Evolutionary conservation across 176 grass and related monocot species (phyloP), one percentile per base, ranked within the genome.

Genomic region (Ensete ventricosum): DNA sequence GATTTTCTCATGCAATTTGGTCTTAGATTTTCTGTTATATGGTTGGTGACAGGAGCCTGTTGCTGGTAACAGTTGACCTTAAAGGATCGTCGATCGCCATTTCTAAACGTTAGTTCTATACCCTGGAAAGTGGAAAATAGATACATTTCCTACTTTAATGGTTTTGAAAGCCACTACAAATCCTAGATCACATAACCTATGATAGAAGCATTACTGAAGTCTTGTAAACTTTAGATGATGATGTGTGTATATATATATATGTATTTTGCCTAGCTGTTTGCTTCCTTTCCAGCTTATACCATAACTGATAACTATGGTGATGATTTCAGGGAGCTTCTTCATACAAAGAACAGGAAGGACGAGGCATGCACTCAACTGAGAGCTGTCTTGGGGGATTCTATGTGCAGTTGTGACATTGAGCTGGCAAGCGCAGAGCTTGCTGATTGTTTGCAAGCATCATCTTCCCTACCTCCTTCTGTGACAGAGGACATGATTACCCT

Each of bases 321-420:
- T 53, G 59, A n/a, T 77, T 66, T 50, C 75, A 77, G 75, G 21
- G 59, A 77, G 53, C 75, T 77, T 77, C 75, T 77, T 21, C 75
- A 77, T 48, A 77, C 75, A 77, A 64, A 63, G 60, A 64, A 52
- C 48, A 77, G 75, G 48, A 50, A 24, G 48, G 60, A 77, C 9
- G 75, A 77, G 50, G 50, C 60, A 0, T 77, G 75, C 21, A 22
- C 11, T 66, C 75, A 27, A 16, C 60, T 77, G 20, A 77, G n/a
- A 52, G 43, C 59, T 52, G 58, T 52, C 65, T 53, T 77, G 52
- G 75, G 75, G 11, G 75, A 53, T 27, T 64, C 57, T 2, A 65
- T 77, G 73, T 11, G 24, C 11, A 77, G 59, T 53, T 77, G 75
- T 9, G 49, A 77, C n/a, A 50, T 77, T 9, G 75, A 77, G 52